Evolutionary conservation across 768 basidiomycete genomes (phyloP), one percentile per base, ranked within the genome.

Genomic region (Leucocoprinus birnbaumii): DNA sequence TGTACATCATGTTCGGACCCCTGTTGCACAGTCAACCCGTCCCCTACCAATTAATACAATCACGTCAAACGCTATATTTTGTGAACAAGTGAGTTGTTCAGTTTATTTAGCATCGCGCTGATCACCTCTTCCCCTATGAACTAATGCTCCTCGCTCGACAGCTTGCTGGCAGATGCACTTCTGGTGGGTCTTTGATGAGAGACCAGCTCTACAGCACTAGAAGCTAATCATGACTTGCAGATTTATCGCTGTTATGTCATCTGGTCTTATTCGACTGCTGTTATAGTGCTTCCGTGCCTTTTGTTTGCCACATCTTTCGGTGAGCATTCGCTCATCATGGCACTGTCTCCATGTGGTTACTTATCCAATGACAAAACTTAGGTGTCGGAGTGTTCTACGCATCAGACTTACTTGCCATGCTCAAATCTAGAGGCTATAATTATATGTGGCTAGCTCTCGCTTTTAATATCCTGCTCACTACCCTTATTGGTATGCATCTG

Each of bases 1-100:
- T 45, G 22, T 18, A 42, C 19, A 53, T 43, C 38, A 40, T 44
- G 40, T 38, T 55, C 46, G 21, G 34, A 48, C 41, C 38, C 44
- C 24, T 40, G 14, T 4, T 41, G 18, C 18, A 41, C 40, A 19
- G n/a, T 8, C 13, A 19, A 19, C 40, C 40, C 40, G 40, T 41
- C 13, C 16, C 40, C 4, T 19, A 14, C 5, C 4, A 5, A 14
- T 5, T 41, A 16, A 16, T 41, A 4, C 40, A 19, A 5, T 6
- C 14, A 14, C 7, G 40, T 4, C 40, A 41, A 19, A 16, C n/a
- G 40, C n/a, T 14, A 4, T 41, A 41, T 41, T 19, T 41, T 14
- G 6, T 41, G 13, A 41, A 41, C 40, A 41, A 41, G 40, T 41
- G 40, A 41, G 40, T n/a, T 19, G 16, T 16, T 19, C 16, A 8